These are phyloP conservation scores for Malassezia obtusa DNA, from an alignment of 1,284 basidiomycete genomes.

Conservation along the genomic window DNA sequence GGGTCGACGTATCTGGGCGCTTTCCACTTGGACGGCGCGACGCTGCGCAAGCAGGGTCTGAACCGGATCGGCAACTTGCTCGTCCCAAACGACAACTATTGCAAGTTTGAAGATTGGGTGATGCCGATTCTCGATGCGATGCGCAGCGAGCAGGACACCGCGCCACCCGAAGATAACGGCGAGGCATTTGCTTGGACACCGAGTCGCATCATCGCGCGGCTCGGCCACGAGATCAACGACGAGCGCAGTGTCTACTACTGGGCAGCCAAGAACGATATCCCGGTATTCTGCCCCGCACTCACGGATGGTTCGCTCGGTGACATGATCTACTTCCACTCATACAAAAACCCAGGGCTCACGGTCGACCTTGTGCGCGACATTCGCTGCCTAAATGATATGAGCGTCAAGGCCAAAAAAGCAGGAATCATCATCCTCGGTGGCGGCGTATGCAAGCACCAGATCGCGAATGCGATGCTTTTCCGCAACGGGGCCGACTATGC, in stretches of 20 bases:
- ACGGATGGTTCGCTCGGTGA: conserved; percentile 97
- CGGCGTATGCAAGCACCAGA: conserved; percentile 98
- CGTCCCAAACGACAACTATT: conserved; percentile 97
- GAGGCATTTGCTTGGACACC: conserved; percentile 64
- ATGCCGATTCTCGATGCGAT: conserved; percentile 84
- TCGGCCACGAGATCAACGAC: conserved; percentile 92
- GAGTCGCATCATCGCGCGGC: conserved; percentile 77
- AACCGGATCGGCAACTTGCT: conserved; percentile 97
- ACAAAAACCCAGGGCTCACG: conserved; percentile 64
- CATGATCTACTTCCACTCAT: conserved; percentile 97
- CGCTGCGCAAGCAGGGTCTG: conserved; percentile 71
- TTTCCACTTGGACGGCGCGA: conserved; percentile 82
- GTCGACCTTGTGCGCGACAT: conserved; percentile 95
- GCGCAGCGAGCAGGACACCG: conserved; percentile 70
- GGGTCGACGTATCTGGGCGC: conserved; percentile 81
- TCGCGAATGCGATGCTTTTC: conserved; percentile 98
- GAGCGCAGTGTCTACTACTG: conserved; percentile 92
- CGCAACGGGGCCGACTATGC: conserved; percentile 95
- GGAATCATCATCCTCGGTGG: conserved; percentile 98
- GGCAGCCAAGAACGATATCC: conserved; percentile 92
- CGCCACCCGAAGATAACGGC: conserved; percentile 56
- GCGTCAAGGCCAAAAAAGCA: conserved; percentile 78
- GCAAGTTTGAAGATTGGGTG: conserved; percentile 98
- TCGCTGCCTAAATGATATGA: conserved; percentile 77
- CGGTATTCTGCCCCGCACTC: conserved; percentile 94